Evolutionary conservation across 1,139 yeast genomes (phyloP), one percentile per base, ranked within the genome.

Genomic region (Hyphopichia pseudoburtonii): DNA sequence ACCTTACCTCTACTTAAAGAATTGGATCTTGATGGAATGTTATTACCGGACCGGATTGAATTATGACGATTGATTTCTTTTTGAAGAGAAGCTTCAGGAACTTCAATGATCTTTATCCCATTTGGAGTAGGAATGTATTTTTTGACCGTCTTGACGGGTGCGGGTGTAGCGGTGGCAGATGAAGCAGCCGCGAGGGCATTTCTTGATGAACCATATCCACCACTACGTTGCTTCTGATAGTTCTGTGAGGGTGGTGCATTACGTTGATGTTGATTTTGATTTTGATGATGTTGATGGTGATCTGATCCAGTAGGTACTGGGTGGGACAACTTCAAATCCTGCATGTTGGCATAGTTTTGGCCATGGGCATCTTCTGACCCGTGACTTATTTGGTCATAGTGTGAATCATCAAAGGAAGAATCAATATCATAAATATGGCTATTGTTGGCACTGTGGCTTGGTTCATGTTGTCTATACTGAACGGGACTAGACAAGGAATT

Each of bases 91-190:
- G 58, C 51, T 42, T 66, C 74, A 0, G 77, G 77, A 7, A 72
- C 78, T 43, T 72, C 77, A 15, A 72, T 57, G n/a, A 71, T 52
- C 43, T 70, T 67, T 44, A 72, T 70, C 22, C 78, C 78, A 25
- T 62, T 70, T 3, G 76, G 70, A 11, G 76, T 70, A 10, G 78
- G 78, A 30, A 72, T 63, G 46, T 71, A 72, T 36, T 67, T 69
- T 41, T 71, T 71, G 10, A 72, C 74, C 74, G 70, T 71, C 35
- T 64, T 68, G 11, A 56, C 62, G 8, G 40, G 32, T 5, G 23
- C 30, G 30, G 15, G 30, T 15, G 36, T 18, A n/a, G 21, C 21
- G 32, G 11, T 10, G 10, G 7, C 9, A 10, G 23, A 21, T 21
- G 23, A 21, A 21, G 42, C 30, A 21, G 29, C n/a, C n/a, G n/a